Conservation (phyloP, 441 rosid genomes). For the Corymbia citriodora region DNA sequence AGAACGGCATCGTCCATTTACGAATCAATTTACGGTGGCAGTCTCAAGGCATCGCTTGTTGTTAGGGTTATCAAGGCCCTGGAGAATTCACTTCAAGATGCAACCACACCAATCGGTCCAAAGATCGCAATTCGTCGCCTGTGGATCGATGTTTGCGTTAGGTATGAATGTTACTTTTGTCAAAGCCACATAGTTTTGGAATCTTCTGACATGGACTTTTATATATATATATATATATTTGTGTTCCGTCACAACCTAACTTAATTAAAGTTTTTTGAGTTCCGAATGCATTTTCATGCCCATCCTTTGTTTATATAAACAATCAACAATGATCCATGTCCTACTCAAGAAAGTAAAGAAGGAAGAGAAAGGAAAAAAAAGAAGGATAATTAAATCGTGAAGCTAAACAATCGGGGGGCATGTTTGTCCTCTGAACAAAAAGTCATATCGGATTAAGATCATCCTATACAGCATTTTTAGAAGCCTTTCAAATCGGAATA, state of each 20-base stretch:
- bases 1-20: neutral
- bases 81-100: neutral
- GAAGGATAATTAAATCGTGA: neutral
- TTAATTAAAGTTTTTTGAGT: neutral
- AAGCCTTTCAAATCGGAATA: neutral
- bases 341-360: neutral
- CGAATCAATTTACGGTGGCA: neutral
- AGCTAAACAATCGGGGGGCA: neutral
- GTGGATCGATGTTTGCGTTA: neutral
- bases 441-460: neutral
- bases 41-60: neutral
- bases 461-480: neutral
- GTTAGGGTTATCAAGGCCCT: neutral
- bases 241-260: neutral
- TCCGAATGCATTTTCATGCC: neutral
- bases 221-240: neutral
- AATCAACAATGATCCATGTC: neutral
- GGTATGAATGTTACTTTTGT: neutral
- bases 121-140: neutral
- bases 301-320: neutral
- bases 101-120: neutral
- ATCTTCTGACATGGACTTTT: neutral
- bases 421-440: neutral
- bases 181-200: neutral
- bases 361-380: neutral